Evolutionary conservation across 2,329 filamentous ascomycete genomes (phyloP), one percentile per base, ranked within the genome.

Genomic region (Fusarium ambrosium): DNA sequence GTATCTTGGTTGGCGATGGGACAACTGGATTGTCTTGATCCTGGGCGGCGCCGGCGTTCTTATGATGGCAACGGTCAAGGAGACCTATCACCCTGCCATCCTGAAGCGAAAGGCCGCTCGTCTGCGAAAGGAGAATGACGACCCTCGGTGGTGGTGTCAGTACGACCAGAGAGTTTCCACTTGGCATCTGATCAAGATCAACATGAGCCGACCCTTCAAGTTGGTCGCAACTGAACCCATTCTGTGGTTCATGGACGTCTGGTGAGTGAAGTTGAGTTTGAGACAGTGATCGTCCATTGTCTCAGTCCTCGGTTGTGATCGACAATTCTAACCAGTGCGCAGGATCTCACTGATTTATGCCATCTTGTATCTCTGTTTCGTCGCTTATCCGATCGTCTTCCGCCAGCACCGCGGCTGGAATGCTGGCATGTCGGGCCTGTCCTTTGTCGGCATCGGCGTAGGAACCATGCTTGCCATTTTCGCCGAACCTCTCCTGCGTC

Each of bases 301-400:
- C 37, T 45, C 14, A 16, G n/a, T 6, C 24, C 20, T 3, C 29
- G 11, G 4, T 27, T 32, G 5, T 20, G 20, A 36, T 51, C 20
- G 22, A 51, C 6, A 29, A 16, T 9, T 32, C 67, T 78, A 32
- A 79, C 68, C 34, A 18, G 6, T 10, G 16, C 4, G 4, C 51
- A 93, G 92, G 85, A 93, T 95, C 80, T 96, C 93, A 1, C 85
- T 97, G 43, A 90, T 97, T 39, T 98, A 98, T 81, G 94, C 92
- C 20, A 95, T 97, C 45, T 86, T 98, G 2, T 97, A 97, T 79
- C 90, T 98, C 36, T 97, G 94, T 83, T 98, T 98, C 84, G 92
- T 97, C 18, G 94, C 94, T 14, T 97, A 97, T 81, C 95, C 95
- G 0, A 93, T 97, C 69, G 93, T 97, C 68, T 98, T 97, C 83